Conservation (phyloP, 2,329 filamentous ascomycete species). For the Endocalyx cinctus region DNA sequence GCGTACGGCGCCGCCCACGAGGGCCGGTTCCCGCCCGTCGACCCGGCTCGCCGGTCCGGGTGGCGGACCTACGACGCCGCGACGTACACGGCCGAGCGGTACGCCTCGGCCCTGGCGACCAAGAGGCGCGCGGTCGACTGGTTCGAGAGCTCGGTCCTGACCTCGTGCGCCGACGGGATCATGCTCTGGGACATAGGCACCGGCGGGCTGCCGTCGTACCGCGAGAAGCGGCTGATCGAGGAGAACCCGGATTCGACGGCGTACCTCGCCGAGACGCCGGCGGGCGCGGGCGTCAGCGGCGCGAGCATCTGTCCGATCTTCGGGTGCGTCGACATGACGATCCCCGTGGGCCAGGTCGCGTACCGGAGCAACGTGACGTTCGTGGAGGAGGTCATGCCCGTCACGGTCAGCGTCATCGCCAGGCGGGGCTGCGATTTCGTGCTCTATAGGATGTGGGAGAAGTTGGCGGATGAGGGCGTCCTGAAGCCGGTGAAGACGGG, state of each 20-base stretch:
- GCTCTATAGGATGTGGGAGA: conserved; percentile 35
- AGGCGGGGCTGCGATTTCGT: conserved; percentile 39
- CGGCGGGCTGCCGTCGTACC: conserved; percentile 34
- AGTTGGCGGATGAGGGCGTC: conserved; percentile 33
- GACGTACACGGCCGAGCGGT: conserved; percentile 13
- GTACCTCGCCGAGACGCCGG: conserved; percentile 27
- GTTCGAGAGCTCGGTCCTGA: conserved; percentile 33
- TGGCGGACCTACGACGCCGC: conserved; percentile 25
- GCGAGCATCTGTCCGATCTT: conserved; percentile 31
- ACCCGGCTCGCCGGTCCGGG: conserved; percentile 26
- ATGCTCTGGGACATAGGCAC: conserved; percentile 39
- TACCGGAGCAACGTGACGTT: conserved; percentile 35
- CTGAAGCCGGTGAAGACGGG: conserved; percentile 34
- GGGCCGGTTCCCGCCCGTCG: conserved; percentile 34
- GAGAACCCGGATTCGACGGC: conserved; percentile 20
- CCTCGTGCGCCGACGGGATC: conserved; percentile 34
- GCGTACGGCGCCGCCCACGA: conserved; percentile 29
- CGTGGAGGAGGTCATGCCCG: conserved; percentile 34
- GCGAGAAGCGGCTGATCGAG: conserved; percentile 29
- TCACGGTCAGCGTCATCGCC: conserved; percentile 37
- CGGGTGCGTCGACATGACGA: conserved; percentile 34
- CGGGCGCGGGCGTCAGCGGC: conserved; percentile 24
- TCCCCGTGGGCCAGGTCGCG: conserved; percentile 38
- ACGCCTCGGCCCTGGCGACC: conserved; percentile 18
- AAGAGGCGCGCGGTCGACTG: conserved; percentile 31